Percentiles rank a stretch among this genome's conserved stretches.
Evolutionary conservation across 2,329 filamentous ascomycete genomes (phyloP).

Genomic region (Colletotrichum theobromicola): DNA sequence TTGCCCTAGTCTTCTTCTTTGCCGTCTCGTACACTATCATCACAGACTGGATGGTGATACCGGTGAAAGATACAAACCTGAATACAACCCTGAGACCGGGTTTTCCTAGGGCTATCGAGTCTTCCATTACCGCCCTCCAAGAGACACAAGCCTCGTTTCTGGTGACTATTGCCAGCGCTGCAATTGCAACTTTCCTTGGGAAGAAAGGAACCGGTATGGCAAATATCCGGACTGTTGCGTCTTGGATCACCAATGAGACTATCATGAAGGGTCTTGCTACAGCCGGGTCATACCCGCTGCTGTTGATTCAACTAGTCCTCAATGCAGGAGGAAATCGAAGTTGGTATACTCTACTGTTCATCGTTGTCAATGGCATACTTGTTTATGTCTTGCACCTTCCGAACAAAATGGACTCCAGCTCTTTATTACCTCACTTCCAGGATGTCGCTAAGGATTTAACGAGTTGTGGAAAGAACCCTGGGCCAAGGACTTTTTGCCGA

Average conservation of each 20-base stretch:
- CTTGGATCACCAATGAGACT: not conserved
- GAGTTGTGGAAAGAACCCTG: not conserved
- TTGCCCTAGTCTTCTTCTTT: not conserved
- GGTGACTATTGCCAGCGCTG: not conserved
- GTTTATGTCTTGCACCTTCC: not conserved
- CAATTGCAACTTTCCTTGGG: not conserved
- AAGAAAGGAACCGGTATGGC: not conserved
- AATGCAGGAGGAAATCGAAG: not conserved
- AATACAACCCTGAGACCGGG: not conserved
- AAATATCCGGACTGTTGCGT: not conserved
- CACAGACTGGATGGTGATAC: not conserved
- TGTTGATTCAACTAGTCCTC: not conserved
- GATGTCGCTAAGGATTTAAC: not conserved
- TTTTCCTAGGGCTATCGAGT: not conserved
- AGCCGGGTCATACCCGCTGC: not conserved
- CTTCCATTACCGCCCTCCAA: not conserved
- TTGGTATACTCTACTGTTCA: not conserved
- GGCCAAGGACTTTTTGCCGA: not conserved
- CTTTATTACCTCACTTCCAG: not conserved
- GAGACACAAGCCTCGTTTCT: not conserved
- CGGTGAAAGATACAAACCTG: not conserved
- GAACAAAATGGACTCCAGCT: not conserved
- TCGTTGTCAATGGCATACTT: not conserved
- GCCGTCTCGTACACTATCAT: not conserved
- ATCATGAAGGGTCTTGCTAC: not conserved